Conservation (phyloP, 768 basidiomycete species). For the Rhodotorula sphaerocarpa region DNA sequence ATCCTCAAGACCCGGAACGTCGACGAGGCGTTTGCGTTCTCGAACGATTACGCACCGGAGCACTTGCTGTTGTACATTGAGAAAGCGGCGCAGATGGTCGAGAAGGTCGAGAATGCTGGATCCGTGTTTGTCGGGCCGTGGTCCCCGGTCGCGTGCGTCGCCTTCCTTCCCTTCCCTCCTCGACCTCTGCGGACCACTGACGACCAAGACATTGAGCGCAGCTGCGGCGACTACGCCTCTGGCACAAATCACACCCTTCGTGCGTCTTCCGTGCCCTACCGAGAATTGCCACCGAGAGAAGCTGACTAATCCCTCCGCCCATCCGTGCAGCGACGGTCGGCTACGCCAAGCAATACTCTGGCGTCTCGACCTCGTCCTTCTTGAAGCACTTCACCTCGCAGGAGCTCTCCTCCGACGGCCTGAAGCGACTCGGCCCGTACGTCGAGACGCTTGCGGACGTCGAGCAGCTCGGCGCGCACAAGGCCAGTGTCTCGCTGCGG, state of each 20-base stretch:
- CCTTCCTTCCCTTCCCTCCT: neutral
- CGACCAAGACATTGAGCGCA: no score
- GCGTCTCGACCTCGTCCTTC: slow-evolving; percentile 93
- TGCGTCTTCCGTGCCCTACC: slow-evolving; percentile 51
- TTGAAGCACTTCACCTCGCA: slow-evolving; percentile 99
- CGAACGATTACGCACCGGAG: slow-evolving; percentile 96
- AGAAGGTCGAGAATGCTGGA: slow-evolving; percentile 77
- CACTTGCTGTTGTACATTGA: slow-evolving; percentile 87
- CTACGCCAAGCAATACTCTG: slow-evolving; percentile 95
- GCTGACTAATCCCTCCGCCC: no score
- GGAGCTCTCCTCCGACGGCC: slow-evolving; percentile 70
- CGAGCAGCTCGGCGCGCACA: slow-evolving; percentile 89
- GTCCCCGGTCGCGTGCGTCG: slow-evolving; percentile 78
- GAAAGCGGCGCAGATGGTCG: slow-evolving; percentile 58
- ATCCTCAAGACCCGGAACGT: slow-evolving; percentile 65
- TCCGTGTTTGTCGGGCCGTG: slow-evolving; percentile 92
- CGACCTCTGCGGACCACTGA: slow-evolving; percentile 6
- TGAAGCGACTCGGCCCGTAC: slow-evolving; percentile 65
- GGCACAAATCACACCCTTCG: slow-evolving; percentile 98
- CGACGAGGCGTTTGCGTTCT: slow-evolving; percentile 74
- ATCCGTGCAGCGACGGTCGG: slow-evolving; percentile 16
- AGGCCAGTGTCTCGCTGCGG: slow-evolving; percentile 66
- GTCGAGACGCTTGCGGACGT: slow-evolving; percentile 86
- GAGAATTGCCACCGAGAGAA: neutral
- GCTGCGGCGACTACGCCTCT: slow-evolving; percentile 96